A percentile compares a stretch with the other conserved stretches of the same genome.
phyloP scores from a whole-genome alignment of 495 filamentous ascomycete genomes.

The Evernia prunastri region DNA sequence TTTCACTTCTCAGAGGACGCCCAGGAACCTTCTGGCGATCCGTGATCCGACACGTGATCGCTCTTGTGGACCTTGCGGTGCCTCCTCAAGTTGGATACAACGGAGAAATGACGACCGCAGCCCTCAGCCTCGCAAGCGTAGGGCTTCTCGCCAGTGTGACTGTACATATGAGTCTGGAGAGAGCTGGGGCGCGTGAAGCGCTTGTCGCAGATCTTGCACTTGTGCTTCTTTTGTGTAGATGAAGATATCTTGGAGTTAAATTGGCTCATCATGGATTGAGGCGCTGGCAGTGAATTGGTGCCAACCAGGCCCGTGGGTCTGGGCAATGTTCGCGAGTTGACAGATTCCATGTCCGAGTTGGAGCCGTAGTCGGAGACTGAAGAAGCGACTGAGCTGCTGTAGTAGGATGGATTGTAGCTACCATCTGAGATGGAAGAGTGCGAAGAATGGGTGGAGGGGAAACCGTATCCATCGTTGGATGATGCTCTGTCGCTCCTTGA shows the following conservation, averaged over 20 bases:
- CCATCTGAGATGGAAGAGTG: conserved; percentile 90
- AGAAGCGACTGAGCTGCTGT: conserved; percentile 70
- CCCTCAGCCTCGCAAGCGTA: conserved; percentile 92
- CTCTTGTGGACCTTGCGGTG: conserved; percentile 96
- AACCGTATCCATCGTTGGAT: conserved; percentile 78
- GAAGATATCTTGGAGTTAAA: conserved; percentile 97
- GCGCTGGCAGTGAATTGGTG: conserved; percentile 61
- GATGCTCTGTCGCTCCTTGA: conserved; percentile 61
- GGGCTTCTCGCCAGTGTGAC: conserved; percentile 97
- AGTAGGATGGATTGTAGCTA: conserved; percentile 60
- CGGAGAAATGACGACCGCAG: conserved; percentile 94
- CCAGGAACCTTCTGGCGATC: conserved; percentile 29
- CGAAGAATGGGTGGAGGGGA: conserved; percentile 85
- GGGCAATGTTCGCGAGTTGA: conserved; percentile 72
- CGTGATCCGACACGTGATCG: conserved; percentile 41
- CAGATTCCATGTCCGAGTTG: conserved; percentile 75
- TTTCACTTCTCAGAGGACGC: conserved; percentile 25
- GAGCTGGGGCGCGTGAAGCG: conserved; percentile 95
- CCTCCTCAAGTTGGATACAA: conserved; percentile 90
- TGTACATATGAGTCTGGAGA: conserved; percentile 97
- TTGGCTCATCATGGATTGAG: conserved; percentile 96
- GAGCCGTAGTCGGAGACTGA: conserved; percentile 94
- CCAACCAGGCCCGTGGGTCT: conserved; percentile 65
- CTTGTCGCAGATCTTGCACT: conserved; percentile 99
- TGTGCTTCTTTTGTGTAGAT: conserved; percentile 98